Evolutionary conservation across 73 alveolate species (phyloP), one percentile per base, ranked within the genome.

Genomic region (Paraurostyla sp.): DNA sequence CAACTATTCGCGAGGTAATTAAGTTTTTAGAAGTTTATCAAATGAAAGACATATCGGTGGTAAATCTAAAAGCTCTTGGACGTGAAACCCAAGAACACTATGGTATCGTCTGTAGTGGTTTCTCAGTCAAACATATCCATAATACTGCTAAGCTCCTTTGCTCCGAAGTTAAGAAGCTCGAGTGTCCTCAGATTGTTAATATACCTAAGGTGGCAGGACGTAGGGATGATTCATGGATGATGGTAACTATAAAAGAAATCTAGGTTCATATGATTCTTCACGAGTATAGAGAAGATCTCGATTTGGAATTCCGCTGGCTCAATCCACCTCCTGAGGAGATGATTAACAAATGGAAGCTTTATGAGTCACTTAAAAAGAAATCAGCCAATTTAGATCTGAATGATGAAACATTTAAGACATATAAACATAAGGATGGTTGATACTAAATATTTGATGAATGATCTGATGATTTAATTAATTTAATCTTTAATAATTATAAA

Each of bases 251-350:
- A 29, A 91, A 91, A 45, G 96, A 91, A 48, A 73, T 91, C 71
- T 29, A 81, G 58, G 92, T 91, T 0, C 86, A 71, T 33, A n/a
- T 91, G 7, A 23, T 91, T 16, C 60, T 91, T 9, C 85, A 80
- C 23, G 96, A 91, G 51, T 57, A 68, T 65, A 91, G 96, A 48
- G 91, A 84, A 30, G 93, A 83, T 9, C 49, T 91, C n/a, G 91
- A 83, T 33, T 46, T 91, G 42, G 96, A 91, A 52, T 73, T 60
- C 65, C 40, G 86, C 25, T 91, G 92, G 93, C 78, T 71, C 52
- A 78, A 91, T 35, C 80, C 78, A 38, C 76, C 85, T n/a, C 89
- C 92, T n/a, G 54, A 49, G 18, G 85, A 82, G 42, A 54, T 90
- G 90, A 59, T 36, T 33, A 81, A 90, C n/a, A 81, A 68, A 45